phyloP scores from a whole-genome alignment of 345 rosid genomes.

The Cardamine chenopodiifolia region DNA sequence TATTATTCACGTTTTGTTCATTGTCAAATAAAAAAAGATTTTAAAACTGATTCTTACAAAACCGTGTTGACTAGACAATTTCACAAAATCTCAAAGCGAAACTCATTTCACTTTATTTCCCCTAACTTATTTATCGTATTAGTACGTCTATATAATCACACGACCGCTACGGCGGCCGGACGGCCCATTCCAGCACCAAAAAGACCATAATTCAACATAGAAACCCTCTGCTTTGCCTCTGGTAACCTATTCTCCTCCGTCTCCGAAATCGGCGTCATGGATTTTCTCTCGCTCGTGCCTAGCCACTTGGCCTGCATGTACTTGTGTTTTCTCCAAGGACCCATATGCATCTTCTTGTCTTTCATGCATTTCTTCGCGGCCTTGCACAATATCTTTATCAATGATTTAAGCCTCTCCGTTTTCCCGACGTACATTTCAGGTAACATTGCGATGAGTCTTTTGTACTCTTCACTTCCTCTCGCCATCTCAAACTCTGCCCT shows the following conservation, averaged over 20 bases:
- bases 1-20: conserved; percentile 12
- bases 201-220: conserved; percentile 37
- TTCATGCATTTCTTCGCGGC: conserved; percentile 81
- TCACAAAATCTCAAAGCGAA: conserved; percentile 22
- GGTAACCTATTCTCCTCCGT: conserved; percentile 16
- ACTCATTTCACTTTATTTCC: conserved; percentile 22
- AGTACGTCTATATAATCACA: conserved; percentile 19
- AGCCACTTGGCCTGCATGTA: conserved; percentile 95
- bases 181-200: conserved; percentile 32
- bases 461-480: conserved; percentile 68
- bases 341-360: conserved; percentile 85
- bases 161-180: conserved; percentile 36
- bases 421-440: conserved; percentile 82
- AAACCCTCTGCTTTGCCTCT: conserved; percentile 36
- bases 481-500: conserved; percentile 84
- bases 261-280: conserved; percentile 20
- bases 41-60: background rate
- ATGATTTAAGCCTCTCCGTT: conserved; percentile 61
- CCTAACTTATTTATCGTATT: conserved; percentile 5
- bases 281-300: conserved; percentile 51
- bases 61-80: conserved; percentile 15
- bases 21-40: background rate
- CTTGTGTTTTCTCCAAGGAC: conserved; percentile 95
- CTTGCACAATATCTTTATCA: conserved; percentile 69
- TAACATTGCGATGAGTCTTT: conserved; percentile 46